Evolutionary conservation across 148 eudicot species (phyloP), one percentile per base, ranked within the genome.

Genomic region (Silene conica): DNA sequence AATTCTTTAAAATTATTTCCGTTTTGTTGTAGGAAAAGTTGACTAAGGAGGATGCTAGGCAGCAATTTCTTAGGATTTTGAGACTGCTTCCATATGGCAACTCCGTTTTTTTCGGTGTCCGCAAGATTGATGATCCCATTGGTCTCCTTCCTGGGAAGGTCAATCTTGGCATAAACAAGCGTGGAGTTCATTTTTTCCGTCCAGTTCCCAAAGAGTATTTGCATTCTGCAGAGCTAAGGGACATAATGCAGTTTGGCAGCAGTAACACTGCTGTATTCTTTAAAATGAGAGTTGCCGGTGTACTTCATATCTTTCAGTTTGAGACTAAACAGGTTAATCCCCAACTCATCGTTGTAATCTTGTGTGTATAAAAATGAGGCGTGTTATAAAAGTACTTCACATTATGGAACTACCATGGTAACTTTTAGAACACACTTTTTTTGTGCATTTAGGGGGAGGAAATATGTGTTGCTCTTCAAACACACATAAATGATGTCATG

Each of bases 221-320:
- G 72, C 99, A 96, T 75, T 96, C 99, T 65, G 99, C 99, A 10
- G 97, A 96, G 74, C 71, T 96, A 23, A 89, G 99, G 81, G 99
- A 96, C 77, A 92, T 96, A 72, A 96, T 96, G 99, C 99, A 96
- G 82, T 96, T 96, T 77, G 99, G 99, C 38, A 96, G 99, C 85
- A 96, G 99, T 76, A 92, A 96, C 56, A 90, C 99, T 63, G 99
- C 99, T 21, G 97, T 96, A 31, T 96, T 96, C 69, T 96, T 96
- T 52, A 96, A 96, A 83, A 96, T 96, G 99, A 87, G 99, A 86
- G 99, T 96, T 78, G 99, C 99, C 38, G 99, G 99, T 65, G 97
- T 90, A 73, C 89, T 96, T 63, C 99, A 96, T 74, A 90, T 96
- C 50, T 96, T 96, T 79, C 99, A 96, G 71, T 96, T 96, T 84